A percentile compares a stretch with the other conserved stretches of the same genome.
Evolutionary conservation across 148 eudicot species (phyloP).

Genomic region (Rhododendron ferrugineum): DNA sequence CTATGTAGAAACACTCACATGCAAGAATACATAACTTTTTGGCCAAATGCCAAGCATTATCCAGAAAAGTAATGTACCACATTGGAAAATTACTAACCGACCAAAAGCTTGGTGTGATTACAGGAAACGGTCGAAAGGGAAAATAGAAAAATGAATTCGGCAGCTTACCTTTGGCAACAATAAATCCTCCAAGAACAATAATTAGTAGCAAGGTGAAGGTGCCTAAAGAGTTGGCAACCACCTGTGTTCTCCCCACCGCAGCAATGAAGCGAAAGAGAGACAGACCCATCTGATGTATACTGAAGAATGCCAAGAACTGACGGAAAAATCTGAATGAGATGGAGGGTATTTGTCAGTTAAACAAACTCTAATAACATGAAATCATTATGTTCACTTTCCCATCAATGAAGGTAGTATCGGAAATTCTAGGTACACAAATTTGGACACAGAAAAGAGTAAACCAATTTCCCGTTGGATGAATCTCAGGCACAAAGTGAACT

Average conservation of each 20-base stretch:
- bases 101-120: not conserved
- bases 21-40: not conserved
- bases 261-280: conserved; percentile 60
- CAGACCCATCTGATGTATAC: conserved; percentile 63
- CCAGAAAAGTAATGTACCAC: not conserved
- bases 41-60: not conserved
- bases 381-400: not conserved
- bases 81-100: not conserved
- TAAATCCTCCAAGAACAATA: conserved; percentile 68
- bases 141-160: not conserved
- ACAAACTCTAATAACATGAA: not conserved
- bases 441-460: not conserved
- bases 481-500: not conserved
- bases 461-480: not conserved
- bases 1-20: not conserved
- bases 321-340: conserved; percentile 45
- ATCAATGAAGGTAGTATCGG: not conserved
- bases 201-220: conserved; percentile 39
- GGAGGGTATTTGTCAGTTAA: not conserved
- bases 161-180: conserved; percentile 53
- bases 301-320: conserved; percentile 59
- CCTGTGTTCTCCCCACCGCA: conserved; percentile 54
- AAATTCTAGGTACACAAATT: not conserved
- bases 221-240: conserved; percentile 44
- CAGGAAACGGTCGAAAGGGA: not conserved